Evolutionary conservation across 495 filamentous ascomycete species (phyloP), one percentile per base, ranked within the genome.

Genomic region (Friedmanniomyces endolithicus): DNA sequence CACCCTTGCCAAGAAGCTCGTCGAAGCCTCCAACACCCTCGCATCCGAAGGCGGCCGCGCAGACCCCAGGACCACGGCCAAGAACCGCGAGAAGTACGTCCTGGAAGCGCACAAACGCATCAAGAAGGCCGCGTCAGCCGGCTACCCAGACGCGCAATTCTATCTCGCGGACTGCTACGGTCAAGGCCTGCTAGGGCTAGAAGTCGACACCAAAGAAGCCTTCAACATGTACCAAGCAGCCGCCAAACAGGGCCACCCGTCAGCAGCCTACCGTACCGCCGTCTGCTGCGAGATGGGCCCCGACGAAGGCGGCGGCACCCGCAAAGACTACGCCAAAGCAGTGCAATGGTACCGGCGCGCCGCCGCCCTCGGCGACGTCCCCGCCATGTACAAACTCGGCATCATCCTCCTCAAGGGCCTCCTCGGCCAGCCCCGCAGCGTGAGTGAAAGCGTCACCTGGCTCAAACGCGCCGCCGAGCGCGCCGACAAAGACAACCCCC

Each of bases 261-360:
- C 87, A 34, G 82, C 87, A 24, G 92, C 92, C 1, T 98, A 97
- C 70, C 82, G 92, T 49, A 92, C 90, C 8, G 92, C 92, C 35
- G 94, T 98, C 1, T 98, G 92, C 73, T 96, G 90, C 66, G 92
- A 98, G 65, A 85, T 98, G 51, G 92, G 92, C n/a, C 78, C 86
- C 39, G 89, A 95, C 63, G 87, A 92, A 62, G 87, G 88, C 44
- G 90, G 90, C 49, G 92, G 92, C 17, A 95, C 92, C 11, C 80
- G 84, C 48, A 86, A 87, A 57, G 92, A 98, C 66, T 86, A 87
- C 2, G 69, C 87, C 61, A 96, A 95, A 71, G 88, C 92, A 9
- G 87, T 97, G 27, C 89, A 96, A 64, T 98, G 92, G 92, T 98
- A 97, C 67, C 89, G 88, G 66, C 87, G 89, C 19, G 88, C 90